Evolutionary conservation across 2,329 filamentous ascomycete species (phyloP).

Genomic region (Endoconidiophora polonica): DNA sequence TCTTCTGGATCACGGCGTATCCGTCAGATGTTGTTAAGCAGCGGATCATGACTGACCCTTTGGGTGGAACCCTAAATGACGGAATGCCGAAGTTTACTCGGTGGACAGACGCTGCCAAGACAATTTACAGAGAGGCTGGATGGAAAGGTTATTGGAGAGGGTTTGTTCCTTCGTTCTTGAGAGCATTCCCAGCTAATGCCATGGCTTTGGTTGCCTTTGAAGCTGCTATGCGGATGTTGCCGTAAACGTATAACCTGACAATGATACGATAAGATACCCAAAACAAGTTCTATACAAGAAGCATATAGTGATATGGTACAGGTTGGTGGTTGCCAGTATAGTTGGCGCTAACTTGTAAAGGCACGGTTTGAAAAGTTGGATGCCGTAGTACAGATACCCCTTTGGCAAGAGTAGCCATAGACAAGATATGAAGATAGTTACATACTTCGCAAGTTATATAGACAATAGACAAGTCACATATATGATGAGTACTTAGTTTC

Average conservation of each 20-base stretch:
- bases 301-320: neutral
- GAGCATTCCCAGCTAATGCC: constrained; percentile 91
- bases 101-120: constrained; percentile 66
- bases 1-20: constrained; percentile 89
- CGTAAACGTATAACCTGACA: constrained; percentile 18
- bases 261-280: neutral
- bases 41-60: constrained; percentile 85
- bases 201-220: constrained; percentile 90
- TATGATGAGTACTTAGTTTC: too few species aligned
- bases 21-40: constrained; percentile 92
- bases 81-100: constrained; percentile 49
- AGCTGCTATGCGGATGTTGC: constrained; percentile 60
- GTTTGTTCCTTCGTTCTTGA: constrained; percentile 80
- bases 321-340: neutral
- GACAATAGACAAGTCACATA: too few species aligned
- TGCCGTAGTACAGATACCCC: neutral
- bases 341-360: too few species aligned
- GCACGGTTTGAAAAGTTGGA: too few species aligned
- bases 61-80: constrained; percentile 54
- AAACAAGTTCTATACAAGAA: neutral
- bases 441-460: too few species aligned
- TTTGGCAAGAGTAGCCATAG: neutral
- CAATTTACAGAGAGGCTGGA: constrained; percentile 62
- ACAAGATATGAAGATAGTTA: too few species aligned
- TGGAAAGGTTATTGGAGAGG: constrained; percentile 78